Base-by-base conservation (phyloP, 495 filamentous ascomycete genomes). In the Haplographium delicatum region DNA sequence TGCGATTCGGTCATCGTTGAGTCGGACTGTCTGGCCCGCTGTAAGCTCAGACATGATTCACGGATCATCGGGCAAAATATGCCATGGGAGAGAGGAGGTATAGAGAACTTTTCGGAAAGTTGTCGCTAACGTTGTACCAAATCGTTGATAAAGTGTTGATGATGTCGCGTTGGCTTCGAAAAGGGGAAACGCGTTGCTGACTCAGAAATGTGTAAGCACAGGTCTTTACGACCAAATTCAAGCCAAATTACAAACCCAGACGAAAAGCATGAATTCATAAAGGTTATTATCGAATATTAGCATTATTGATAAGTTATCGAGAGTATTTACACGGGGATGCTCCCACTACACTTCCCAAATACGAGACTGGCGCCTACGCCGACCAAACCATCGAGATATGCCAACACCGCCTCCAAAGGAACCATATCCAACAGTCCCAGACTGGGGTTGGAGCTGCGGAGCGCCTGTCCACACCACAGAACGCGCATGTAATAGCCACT, bases 1-100 rank as follows among this genome's bases (percentile, higher is more conserved):
- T 58, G 75, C 93, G 47, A 74, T 75, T 54, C 84, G 85, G 61
- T 88, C 88, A 63, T 95, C 85, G 64, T 68, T 76, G 47, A 93
- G 77, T 64, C 76, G 75, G 65, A 95, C 78, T 30, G 74, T 74
- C 62, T 83, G 74, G 54, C 82, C 84, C 35, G 71, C 50, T 30
- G 63, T 59, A 56, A 71, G 66, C 28, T 62, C 61, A 46, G 57
- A 59, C 60, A 68, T 59, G 25, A 51, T 57, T n/a, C 28, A 39
- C 27, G 30, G 7, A 33, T n/a, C n/a, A n/a, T n/a, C n/a, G n/a
- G n/a, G n/a, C n/a, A n/a, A n/a, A n/a, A n/a, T n/a, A n/a, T n/a
- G n/a, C n/a, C n/a, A n/a, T n/a, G n/a, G n/a, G n/a, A n/a, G n/a
- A n/a, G n/a, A n/a, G n/a, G n/a, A n/a, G n/a, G n/a, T n/a, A n/a